Evolutionary conservation across 129 eudicot genomes (phyloP).

Genomic region (Pulicaria dysenterica): DNA sequence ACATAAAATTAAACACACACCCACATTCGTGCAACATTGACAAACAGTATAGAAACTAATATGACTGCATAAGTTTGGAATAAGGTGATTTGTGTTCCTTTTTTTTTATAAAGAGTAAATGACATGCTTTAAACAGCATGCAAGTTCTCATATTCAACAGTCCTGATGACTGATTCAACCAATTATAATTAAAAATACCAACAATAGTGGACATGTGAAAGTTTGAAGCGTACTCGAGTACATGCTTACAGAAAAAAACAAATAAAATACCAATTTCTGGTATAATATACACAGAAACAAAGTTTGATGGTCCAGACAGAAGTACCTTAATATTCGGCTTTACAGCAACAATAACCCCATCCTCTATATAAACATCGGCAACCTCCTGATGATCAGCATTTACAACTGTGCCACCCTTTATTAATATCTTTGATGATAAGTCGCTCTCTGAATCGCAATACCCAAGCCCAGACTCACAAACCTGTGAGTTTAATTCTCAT

Average conservation of each 20-base stretch:
- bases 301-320: conserved; percentile 14
- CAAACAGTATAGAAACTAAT: background rate
- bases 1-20: background rate
- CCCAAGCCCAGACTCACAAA: conserved; percentile 58
- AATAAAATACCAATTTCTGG: conserved; percentile 5
- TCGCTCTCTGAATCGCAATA: conserved; percentile 52
- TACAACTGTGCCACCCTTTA: conserved; percentile 94
- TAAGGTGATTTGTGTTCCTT: background rate
- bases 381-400: conserved; percentile 81
- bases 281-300: background rate
- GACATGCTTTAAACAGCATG: conserved; percentile 6
- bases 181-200: background rate
- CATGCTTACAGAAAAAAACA: background rate
- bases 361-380: conserved; percentile 94
- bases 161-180: background rate
- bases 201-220: background rate
- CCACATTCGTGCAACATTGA: background rate
- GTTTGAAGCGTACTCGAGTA: background rate
- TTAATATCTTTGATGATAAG: conserved; percentile 62
- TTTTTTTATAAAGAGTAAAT: background rate
- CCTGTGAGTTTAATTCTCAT: conserved; percentile 40
- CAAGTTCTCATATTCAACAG: conserved; percentile 8
- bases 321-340: conserved; percentile 70
- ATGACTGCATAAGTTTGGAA: conserved; percentile 8
- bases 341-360: conserved; percentile 81